Percentiles rank a stretch among this genome's conserved stretches.
These are phyloP conservation scores for Solanum sparsipilum DNA, from an alignment of 257 asterid genomes.

Conservation along the genomic window DNA sequence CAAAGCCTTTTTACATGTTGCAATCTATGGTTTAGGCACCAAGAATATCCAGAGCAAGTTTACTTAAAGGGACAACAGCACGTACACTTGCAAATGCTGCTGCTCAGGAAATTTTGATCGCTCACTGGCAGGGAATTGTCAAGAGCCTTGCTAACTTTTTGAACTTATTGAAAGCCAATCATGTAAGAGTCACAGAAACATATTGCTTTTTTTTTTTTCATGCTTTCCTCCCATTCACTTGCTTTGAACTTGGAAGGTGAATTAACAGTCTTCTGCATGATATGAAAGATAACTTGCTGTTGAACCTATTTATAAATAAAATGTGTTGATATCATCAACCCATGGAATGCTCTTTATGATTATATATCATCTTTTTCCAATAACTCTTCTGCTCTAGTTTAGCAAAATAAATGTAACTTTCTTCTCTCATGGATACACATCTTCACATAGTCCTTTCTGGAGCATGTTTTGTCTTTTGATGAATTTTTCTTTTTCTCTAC, in stretches of 20 bases:
- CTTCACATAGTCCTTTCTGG: neutral
- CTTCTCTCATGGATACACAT: neutral
- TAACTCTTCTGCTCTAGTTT: neutral
- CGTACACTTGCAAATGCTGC: constrained; percentile 83
- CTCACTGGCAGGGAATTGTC: constrained; percentile 93
- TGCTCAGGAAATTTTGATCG: constrained; percentile 83
- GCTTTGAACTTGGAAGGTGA: neutral
- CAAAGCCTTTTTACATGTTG: neutral
- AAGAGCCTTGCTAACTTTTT: constrained; percentile 64
- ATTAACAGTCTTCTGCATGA: neutral
- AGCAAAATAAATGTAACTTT: neutral
- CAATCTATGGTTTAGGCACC: constrained; percentile 59
- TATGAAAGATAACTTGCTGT: neutral
- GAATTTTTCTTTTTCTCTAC: neutral
- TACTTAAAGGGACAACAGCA: constrained; percentile 67
- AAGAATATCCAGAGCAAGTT: constrained; percentile 79
- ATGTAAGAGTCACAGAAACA: constrained; percentile 30
- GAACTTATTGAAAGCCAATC: constrained; percentile 59
- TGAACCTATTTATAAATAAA: neutral
- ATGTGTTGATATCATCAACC: neutral
- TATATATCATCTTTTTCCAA: neutral
- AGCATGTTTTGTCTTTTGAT: neutral
- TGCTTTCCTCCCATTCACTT: neutral
- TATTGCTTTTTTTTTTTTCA: neutral
- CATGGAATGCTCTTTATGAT: neutral